Evolutionary conservation across 225 moss, liverwort and hornwort species (phyloP).

Genomic region (Physcomitrellopsis africana): DNA sequence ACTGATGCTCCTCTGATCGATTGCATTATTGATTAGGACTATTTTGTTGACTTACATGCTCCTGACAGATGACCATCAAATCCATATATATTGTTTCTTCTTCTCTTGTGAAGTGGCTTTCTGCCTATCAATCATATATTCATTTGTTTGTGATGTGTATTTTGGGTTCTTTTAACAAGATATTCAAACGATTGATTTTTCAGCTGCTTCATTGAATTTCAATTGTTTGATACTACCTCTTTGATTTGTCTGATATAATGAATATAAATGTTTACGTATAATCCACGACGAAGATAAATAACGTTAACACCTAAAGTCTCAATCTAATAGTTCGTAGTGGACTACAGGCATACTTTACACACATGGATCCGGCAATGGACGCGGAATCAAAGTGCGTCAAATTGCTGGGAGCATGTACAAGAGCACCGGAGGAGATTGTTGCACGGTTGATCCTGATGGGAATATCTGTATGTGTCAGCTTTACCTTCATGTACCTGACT

Average conservation of each 20-base stretch:
- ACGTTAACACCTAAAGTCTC: slow-evolving; percentile 18
- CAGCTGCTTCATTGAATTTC: no score
- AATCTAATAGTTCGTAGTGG: slow-evolving; percentile 41
- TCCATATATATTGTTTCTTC: slow-evolving; percentile 16
- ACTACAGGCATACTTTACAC: slow-evolving; percentile 67
- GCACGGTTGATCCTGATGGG: slow-evolving; percentile 98
- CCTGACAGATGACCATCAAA: slow-evolving; percentile 10
- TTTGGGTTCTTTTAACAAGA: no score
- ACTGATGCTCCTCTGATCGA: slow-evolving; percentile 9
- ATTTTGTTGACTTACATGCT: slow-evolving; percentile 5
- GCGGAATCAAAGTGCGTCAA: slow-evolving; percentile 70
- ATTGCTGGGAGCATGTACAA: slow-evolving; percentile 84
- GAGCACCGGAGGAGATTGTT: slow-evolving; percentile 97
- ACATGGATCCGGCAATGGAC: slow-evolving; percentile 64
- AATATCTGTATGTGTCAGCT: slow-evolving; percentile 76
- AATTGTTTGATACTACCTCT: slow-evolving; percentile 4
- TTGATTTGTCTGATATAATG: slow-evolving; percentile 11
- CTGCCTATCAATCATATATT: slow-evolving; percentile 6
- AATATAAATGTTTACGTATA: slow-evolving; percentile 11
- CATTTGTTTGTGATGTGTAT: slow-evolving; percentile 8
- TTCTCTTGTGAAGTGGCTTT: slow-evolving; percentile 27
- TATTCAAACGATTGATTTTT: no score
- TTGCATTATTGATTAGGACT: slow-evolving; percentile 1
- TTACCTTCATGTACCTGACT: slow-evolving; percentile 22
- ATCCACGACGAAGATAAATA: slow-evolving; percentile 24